These are phyloP conservation scores for Apiospora koreana DNA, from an alignment of 2,329 filamentous ascomycete genomes.

Conservation along the genomic window DNA sequence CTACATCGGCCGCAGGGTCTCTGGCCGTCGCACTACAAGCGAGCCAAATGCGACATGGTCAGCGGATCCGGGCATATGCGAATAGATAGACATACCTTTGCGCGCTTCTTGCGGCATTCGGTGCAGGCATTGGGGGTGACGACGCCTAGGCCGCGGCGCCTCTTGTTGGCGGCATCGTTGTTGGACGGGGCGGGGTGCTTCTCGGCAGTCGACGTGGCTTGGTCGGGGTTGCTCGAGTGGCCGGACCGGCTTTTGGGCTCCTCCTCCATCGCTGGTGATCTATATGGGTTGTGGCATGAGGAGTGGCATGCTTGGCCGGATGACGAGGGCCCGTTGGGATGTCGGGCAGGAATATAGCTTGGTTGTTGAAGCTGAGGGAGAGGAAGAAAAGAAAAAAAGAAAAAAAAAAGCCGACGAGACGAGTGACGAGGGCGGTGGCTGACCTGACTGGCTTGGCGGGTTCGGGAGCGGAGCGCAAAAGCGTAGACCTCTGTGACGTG, in stretches of 20 bases:
- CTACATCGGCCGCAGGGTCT: conserved; percentile 58
- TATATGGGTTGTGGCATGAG: not conserved
- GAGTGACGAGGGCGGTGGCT: not conserved
- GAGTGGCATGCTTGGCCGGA: not conserved
- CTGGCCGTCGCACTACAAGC: conserved; percentile 58
- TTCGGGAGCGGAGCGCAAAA: not conserved
- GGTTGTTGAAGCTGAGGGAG: not conserved
- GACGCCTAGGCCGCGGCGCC: conserved; percentile 54
- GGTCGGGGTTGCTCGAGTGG: conserved; percentile 24
- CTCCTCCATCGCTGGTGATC: conserved; percentile 30
- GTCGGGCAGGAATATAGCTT: not conserved
- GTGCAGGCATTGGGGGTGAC: conserved; percentile 63
- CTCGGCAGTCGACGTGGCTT: conserved; percentile 26
- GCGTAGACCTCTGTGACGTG: not conserved
- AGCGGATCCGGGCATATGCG: not conserved
- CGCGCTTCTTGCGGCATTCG: conserved; percentile 63
- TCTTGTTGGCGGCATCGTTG: conserved; percentile 42
- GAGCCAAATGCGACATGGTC: not conserved
- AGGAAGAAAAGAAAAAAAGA: not conserved
- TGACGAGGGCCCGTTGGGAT: not conserved
- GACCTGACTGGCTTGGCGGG: not conserved
- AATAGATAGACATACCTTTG: conserved; percentile 47
- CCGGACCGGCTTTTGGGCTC: conserved; percentile 26
- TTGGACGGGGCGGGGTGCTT: conserved; percentile 22
- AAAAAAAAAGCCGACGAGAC: not conserved